Percentiles rank a stretch among this genome's conserved stretches.
Evolutionary conservation across 805 yeast species (phyloP).

Genomic region (Ogataea paraovalis): DNA sequence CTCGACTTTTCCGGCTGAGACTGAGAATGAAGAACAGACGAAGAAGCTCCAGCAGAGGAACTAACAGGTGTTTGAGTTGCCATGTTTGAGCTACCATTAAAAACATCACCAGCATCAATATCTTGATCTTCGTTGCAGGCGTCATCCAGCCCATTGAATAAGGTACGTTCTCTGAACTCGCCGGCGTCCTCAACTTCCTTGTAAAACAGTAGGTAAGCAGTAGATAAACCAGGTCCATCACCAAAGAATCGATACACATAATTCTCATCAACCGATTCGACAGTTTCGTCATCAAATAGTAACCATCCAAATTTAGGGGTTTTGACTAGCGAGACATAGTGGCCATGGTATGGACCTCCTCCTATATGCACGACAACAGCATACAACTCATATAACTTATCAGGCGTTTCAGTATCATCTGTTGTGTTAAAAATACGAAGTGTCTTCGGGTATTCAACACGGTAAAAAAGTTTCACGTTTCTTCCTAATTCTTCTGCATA

Average conservation of each 20-base stretch:
- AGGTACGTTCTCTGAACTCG: constrained; percentile 24
- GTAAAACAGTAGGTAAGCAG: constrained; percentile 88
- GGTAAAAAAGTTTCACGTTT: constrained; percentile 81
- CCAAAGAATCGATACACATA: constrained; percentile 87
- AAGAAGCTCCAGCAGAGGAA: background rate
- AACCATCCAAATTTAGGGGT: constrained; percentile 82
- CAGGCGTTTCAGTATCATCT: constrained; percentile 44
- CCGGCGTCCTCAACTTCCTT: constrained; percentile 48
- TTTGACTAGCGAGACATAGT: constrained; percentile 83
- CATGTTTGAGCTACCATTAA: background rate
- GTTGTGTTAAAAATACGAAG: constrained; percentile 70
- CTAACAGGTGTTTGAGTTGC: background rate
- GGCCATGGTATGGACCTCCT: constrained; percentile 97
- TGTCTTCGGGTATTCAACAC: constrained; percentile 74
- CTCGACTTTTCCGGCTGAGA: background rate
- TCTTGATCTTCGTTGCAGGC: constrained; percentile 16
- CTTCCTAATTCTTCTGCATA: constrained; percentile 79
- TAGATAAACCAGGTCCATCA: constrained; percentile 79
- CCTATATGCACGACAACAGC: constrained; percentile 93
- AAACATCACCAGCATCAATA: constrained; percentile 1
- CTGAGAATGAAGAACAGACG: background rate
- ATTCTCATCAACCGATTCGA: constrained; percentile 78
- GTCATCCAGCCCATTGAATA: constrained; percentile 30
- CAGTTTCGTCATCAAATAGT: constrained; percentile 92
- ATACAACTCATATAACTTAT: constrained; percentile 71